These are phyloP conservation scores for Podospora fimiseda DNA, from an alignment of 495 filamentous ascomycete genomes.

Conservation along the genomic window DNA sequence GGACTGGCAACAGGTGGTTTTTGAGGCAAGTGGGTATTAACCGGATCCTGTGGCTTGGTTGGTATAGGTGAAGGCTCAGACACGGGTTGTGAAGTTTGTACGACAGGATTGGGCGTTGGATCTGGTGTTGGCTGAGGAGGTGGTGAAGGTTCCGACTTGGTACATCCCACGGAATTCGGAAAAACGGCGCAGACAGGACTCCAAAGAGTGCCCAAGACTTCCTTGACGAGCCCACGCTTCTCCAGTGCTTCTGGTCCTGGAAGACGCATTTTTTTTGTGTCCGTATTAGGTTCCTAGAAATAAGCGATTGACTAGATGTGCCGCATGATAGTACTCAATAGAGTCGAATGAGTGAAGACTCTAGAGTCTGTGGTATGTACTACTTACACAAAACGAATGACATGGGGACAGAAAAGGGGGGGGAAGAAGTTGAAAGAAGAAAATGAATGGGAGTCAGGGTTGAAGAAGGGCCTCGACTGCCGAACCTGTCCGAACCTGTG, in stretches of 20 bases:
- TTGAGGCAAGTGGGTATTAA: too few relatives aligned
- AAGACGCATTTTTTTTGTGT: conserved; percentile 7
- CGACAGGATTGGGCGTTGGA: neutral
- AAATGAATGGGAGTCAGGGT: neutral
- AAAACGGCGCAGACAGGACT: conserved; percentile 7
- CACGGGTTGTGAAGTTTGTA: neutral
- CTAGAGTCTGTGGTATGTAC: neutral
- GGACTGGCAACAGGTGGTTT: too few relatives aligned
- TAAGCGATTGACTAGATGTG: neutral
- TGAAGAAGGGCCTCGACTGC: too few relatives aligned
- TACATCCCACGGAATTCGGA: conserved; percentile 5
- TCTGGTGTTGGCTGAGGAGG: conserved; percentile 5
- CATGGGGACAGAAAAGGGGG: neutral
- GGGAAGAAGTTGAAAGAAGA: neutral
- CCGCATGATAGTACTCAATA: neutral
- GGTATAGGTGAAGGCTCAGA: neutral
- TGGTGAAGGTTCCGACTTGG: neutral
- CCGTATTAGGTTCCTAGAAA: neutral
- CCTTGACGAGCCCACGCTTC: conserved; percentile 1
- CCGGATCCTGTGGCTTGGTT: neutral
- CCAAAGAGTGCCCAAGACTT: neutral
- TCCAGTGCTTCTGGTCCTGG: conserved; percentile 2
- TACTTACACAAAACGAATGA: neutral
- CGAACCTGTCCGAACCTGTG: too few relatives aligned
- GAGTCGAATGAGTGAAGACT: conserved; percentile 16